A percentile compares a stretch with the other conserved stretches of the same genome.
Conservation (phyloP, 73 alveolate genomes). For the Stentor roeselii region DNA sequence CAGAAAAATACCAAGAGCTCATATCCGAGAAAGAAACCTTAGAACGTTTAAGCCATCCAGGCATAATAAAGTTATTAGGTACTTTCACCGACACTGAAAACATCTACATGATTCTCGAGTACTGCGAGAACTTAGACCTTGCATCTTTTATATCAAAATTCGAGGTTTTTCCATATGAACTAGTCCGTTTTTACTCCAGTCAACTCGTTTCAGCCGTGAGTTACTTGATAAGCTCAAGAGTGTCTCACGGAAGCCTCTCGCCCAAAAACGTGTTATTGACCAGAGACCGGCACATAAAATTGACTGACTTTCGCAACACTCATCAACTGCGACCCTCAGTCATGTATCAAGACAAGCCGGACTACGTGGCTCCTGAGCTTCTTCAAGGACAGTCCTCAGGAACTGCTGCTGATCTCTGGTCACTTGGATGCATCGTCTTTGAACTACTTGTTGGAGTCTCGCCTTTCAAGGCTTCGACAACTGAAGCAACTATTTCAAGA, state of each 20-base stretch:
- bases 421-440: constrained; percentile 58
- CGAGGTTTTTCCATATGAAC: constrained; percentile 25
- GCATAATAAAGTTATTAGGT: constrained; percentile 24
- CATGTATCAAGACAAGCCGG: constrained; percentile 58
- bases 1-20: background rate
- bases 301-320: constrained; percentile 83
- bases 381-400: constrained; percentile 42
- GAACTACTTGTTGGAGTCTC: constrained; percentile 51
- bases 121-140: constrained; percentile 20
- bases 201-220: constrained; percentile 36
- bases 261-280: constrained; percentile 87
- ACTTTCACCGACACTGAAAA: constrained; percentile 31
- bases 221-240: constrained; percentile 25
- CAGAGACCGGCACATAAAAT: constrained; percentile 62
- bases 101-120: constrained; percentile 40
- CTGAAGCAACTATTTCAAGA: constrained; percentile 31
- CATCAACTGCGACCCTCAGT: background rate
- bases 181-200: constrained; percentile 35
- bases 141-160: background rate
- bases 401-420: constrained; percentile 65
- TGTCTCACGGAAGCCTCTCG: constrained; percentile 76
- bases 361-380: constrained; percentile 69
- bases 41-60: constrained; percentile 34
- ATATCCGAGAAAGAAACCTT: background rate
- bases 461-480: constrained; percentile 49